Conservation (phyloP, 2,329 filamentous ascomycete genomes). For the Xylariaceae sp. region DNA sequence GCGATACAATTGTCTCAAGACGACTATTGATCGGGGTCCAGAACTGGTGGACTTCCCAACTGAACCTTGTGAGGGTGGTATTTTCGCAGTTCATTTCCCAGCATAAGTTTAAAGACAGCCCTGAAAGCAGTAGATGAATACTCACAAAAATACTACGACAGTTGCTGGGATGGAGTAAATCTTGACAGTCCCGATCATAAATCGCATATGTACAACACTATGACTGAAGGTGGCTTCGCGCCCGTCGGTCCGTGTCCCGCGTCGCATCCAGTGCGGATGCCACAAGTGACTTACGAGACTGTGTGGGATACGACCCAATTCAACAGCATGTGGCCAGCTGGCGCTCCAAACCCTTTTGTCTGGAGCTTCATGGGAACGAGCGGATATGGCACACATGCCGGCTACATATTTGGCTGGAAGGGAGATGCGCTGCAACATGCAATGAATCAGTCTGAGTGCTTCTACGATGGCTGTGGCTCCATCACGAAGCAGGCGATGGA, state of each 20-base stretch:
- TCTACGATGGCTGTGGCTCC: constrained; percentile 34
- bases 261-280: constrained; percentile 38
- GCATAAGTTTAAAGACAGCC: constrained; percentile 32
- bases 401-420: constrained; percentile 36
- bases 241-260: constrained; percentile 27
- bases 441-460: constrained; percentile 39
- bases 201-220: constrained; percentile 28
- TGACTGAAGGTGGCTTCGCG: constrained; percentile 17
- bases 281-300: constrained; percentile 42
- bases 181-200: constrained; percentile 33
- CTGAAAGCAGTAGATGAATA: not conserved
- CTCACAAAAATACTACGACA: constrained; percentile 14
- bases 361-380: constrained; percentile 31
- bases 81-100: constrained; percentile 41
- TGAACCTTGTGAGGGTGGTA: constrained; percentile 37
- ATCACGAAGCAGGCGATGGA: constrained; percentile 32
- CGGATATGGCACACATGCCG: constrained; percentile 35
- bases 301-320: constrained; percentile 43
- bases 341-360: constrained; percentile 31
- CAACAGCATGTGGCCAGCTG: constrained; percentile 35
- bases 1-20: constrained; percentile 39
- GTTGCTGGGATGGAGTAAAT: constrained; percentile 44
- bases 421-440: constrained; percentile 32
- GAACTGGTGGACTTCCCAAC: constrained; percentile 39
- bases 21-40: constrained; percentile 34